Base-by-base conservation (phyloP, 352 stramenopile species). In the Phytophthora pseudosyringae region DNA sequence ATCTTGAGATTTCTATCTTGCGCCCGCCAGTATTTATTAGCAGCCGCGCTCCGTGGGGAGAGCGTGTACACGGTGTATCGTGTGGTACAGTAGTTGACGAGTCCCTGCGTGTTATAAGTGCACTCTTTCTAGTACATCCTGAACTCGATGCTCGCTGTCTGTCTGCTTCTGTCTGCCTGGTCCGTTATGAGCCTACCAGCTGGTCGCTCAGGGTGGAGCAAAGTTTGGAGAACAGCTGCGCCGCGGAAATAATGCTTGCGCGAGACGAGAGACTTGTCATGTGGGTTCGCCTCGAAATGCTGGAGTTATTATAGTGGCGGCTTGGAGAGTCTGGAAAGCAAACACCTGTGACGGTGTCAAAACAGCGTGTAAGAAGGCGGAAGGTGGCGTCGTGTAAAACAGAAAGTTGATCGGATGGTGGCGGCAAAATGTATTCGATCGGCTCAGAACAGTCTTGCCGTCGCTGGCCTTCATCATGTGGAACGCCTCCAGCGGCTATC, bases 1-100 rank as follows among this genome's bases (percentile, higher is more conserved):
- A 7, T 9, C 33, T 12, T 31, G 59, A 43, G 28, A 46, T 35
- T 15, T 41, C 36, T 28, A 15, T 49, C 16, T 41, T 46, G 6
- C 33, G 29, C 21, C 21, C 21, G 21, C 28, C 56, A 35, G 1
- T 47, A 64, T 67, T 68, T 73, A 72, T 72, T 52, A 67, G 32
- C 50, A 67, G 36, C 25, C 48, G 46, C 43, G 44, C 39, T 69
- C 59, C 59, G 15, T 59, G 15, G 64, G 51, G 26, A 73, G 58
- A 68, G 64, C 39, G 46, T 38, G 40, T 29, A 48, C 21, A 29
- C 26, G 40, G n/a, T 39, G 31, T 59, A 57, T 61, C 32, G 33
- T 59, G 39, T 47, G 29, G 54, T 12, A 21, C 21, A 45, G n/a
- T 59, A 59, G 8, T 44, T 31, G 31, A 59, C 38, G 26, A 57